Conservation (phyloP, 2,329 filamentous ascomycete species). For the Pseudogymnoascus sp. region DNA sequence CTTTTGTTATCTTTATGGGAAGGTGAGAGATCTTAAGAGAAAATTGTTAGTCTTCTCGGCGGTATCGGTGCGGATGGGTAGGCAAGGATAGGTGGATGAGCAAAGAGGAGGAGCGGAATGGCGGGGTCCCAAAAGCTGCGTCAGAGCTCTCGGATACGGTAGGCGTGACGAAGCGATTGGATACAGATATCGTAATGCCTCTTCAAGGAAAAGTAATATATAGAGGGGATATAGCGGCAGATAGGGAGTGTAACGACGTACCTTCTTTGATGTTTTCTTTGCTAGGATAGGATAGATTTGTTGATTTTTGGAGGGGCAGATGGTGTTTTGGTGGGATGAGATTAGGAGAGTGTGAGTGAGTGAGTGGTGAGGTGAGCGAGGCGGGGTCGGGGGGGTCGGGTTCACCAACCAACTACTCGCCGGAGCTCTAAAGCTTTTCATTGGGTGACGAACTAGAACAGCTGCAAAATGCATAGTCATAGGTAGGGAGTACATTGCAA, state of each 20-base stretch:
- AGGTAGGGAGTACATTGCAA: neutral
- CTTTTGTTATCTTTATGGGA: neutral
- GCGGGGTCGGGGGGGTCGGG: neutral
- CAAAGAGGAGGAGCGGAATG: slow-evolving; percentile 13
- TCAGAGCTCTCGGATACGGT: slow-evolving; percentile 18
- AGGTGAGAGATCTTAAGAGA: slow-evolving; percentile 1
- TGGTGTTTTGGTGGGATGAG: slow-evolving; percentile 2
- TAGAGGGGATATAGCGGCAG: neutral
- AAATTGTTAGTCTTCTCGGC: neutral
- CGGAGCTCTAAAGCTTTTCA: neutral
- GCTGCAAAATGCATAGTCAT: neutral
- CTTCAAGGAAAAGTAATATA: neutral
- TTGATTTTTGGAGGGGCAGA: slow-evolving; percentile 1
- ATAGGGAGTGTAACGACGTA: neutral
- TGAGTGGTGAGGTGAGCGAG: neutral
- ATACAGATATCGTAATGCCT: neutral
- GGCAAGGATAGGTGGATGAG: slow-evolving; percentile 4
- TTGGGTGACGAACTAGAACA: neutral
- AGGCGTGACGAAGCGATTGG: neutral
- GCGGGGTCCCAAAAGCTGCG: slow-evolving; percentile 13
- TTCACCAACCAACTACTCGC: neutral
- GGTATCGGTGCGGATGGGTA: neutral
- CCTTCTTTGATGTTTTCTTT: neutral
- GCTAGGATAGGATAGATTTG: neutral
- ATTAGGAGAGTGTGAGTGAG: neutral